These are phyloP conservation scores for Saccharomyces hybrid DNA, from an alignment of 1,139 yeast genomes.

Conservation along the genomic window DNA sequence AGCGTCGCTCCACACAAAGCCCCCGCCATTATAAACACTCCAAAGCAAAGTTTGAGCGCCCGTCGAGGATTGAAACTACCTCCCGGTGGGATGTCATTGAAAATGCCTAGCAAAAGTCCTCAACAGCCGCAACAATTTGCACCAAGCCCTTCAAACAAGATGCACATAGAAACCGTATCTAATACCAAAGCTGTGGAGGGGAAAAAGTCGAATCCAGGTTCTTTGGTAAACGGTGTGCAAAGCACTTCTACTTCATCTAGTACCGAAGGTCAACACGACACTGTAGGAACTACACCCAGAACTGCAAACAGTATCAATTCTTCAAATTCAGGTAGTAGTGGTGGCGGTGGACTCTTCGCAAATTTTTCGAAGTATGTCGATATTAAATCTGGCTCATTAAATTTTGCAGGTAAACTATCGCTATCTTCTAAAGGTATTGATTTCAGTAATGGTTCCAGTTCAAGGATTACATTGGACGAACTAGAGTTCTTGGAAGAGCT, in stretches of 20 bases:
- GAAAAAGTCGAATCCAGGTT: constrained; percentile 29
- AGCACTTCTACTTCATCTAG: constrained; percentile 30
- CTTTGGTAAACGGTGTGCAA: constrained; percentile 28
- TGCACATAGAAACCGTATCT: constrained; percentile 10
- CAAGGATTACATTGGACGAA: constrained; percentile 80
- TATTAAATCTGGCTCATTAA: constrained; percentile 82
- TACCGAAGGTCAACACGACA: constrained; percentile 21
- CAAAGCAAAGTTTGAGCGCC: constrained; percentile 30
- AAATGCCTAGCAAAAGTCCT: constrained; percentile 15
- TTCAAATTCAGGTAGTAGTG: constrained; percentile 19
- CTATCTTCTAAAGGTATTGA: constrained; percentile 87
- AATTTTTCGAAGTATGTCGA: constrained; percentile 83
- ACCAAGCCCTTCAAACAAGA: constrained; percentile 24
- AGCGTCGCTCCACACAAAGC: constrained; percentile 3
- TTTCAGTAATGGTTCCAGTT: constrained; percentile 80
- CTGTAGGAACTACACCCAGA: constrained; percentile 25
- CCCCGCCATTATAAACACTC: constrained; percentile 2
- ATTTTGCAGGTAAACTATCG: constrained; percentile 89
- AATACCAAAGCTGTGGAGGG: constrained; percentile 9
- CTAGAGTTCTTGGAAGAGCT: constrained; percentile 76
- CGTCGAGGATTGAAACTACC: constrained; percentile 32
- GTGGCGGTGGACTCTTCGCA: constrained; percentile 47
- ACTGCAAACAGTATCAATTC: constrained; percentile 10
- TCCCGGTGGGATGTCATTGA: constrained; percentile 30
- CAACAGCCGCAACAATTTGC: constrained; percentile 25